These are phyloP conservation scores for Salix purpurea DNA, from an alignment of 345 rosid genomes.

Conservation along the genomic window DNA sequence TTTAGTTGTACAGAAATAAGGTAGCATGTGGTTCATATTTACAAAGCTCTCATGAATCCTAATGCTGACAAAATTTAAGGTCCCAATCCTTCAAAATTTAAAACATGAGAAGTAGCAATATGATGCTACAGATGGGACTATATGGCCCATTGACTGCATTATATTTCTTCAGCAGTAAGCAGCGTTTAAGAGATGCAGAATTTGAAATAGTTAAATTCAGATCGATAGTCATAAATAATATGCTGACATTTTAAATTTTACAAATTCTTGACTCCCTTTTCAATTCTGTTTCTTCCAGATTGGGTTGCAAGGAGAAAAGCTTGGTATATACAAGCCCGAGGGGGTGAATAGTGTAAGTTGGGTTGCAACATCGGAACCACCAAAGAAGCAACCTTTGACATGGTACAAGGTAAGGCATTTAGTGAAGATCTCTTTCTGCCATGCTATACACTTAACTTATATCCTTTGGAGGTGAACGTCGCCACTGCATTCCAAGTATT, in stretches of 20 bases:
- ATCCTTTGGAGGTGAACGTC: neutral
- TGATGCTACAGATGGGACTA: neutral
- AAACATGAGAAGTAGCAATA: too few species aligned
- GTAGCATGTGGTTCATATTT: neutral
- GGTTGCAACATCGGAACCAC: conserved; percentile 65
- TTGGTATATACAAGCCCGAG: conserved; percentile 55
- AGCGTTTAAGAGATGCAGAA: neutral
- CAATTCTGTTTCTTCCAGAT: conserved; percentile 41
- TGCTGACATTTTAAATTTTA: neutral
- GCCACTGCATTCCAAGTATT: neutral
- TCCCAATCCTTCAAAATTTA: neutral
- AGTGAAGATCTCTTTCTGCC: neutral
- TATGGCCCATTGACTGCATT: neutral
- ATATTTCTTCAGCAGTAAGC: neutral
- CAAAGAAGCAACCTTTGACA: conserved; percentile 66
- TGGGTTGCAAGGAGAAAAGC: conserved; percentile 76
- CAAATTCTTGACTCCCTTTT: neutral
- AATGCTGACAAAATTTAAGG: neutral
- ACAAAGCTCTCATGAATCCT: neutral
- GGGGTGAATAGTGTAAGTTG: conserved; percentile 45
- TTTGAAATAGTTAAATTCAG: neutral
- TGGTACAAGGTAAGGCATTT: conserved; percentile 76
- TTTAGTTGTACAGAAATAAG: neutral
- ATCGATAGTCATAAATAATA: neutral
- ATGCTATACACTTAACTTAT: neutral